Evolutionary conservation across 495 filamentous ascomycete species (phyloP).

Genomic region (Mycothermus thermophilus): DNA sequence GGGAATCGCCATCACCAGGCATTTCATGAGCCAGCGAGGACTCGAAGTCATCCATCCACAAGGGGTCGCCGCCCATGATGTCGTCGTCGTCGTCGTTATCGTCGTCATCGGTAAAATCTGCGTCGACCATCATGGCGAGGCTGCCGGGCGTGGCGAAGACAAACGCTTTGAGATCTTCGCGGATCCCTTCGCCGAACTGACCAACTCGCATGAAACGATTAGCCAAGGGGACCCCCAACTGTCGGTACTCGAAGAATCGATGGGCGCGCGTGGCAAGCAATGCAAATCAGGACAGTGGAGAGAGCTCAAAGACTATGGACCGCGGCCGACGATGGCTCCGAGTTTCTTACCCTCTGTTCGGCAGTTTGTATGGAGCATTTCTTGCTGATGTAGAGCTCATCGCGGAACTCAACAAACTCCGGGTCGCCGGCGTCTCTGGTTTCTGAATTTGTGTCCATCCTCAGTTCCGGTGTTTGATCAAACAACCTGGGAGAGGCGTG

Average conservation of each 20-base stretch:
- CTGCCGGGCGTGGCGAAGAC: too few species aligned
- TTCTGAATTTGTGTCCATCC: too few species aligned
- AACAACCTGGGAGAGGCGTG: too few species aligned
- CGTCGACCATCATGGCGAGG: not conserved
- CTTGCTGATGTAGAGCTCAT: conserved; percentile 10
- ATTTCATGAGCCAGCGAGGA: too few species aligned
- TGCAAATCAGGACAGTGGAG: not conserved
- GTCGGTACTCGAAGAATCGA: not conserved
- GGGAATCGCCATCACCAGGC: too few species aligned
- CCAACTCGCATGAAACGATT: not conserved
- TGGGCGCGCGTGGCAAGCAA: not conserved
- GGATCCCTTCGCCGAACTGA: conserved; percentile 16
- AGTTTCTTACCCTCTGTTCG: conserved; percentile 17
- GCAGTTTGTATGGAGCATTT: conserved; percentile 19
- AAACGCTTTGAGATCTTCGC: conserved; percentile 13
- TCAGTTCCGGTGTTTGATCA: too few species aligned
- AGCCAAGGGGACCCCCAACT: too few species aligned
- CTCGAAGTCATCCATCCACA: conserved; percentile 3
- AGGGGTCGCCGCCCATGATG: conserved; percentile 9
- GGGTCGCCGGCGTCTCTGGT: too few species aligned
- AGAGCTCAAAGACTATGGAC: not conserved
- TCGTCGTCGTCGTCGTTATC: conserved; percentile 13
- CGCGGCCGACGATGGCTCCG: not conserved
- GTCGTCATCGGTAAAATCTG: conserved; percentile 8
- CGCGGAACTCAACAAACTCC: too few species aligned